Evolutionary conservation across 2,329 filamentous ascomycete species (phyloP), one percentile per base, ranked within the genome.

Genomic region (Fusarium anguioides): DNA sequence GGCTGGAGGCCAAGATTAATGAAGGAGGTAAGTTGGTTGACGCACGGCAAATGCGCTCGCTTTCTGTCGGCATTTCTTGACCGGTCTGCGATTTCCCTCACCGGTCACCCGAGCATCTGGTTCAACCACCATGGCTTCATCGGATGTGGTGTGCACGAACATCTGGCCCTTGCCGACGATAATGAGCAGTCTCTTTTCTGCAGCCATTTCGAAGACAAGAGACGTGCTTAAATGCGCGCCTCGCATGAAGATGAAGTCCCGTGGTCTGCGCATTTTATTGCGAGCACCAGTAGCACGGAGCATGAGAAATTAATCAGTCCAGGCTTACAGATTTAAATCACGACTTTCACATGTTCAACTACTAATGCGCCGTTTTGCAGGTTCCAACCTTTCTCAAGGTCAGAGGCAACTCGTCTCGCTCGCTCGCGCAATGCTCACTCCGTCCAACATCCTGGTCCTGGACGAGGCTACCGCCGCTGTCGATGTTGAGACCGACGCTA

Each of bases 391-490:
- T 58, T 97, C 94, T 57, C 91, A 96, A 77, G 96, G 96, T 47
- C 96, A 99, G 80, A 89, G 95, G 51, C 96, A 99, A 80, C 89
- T 99, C 60, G 87, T 99, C 50, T 97, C 94, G 18, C 86, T 99
- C 42, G 96, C 96, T 37, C 93, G 96, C 47, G 96, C 96, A 26
- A 87, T 99, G 78, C 86, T 99, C 45, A 96, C 95, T 8, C 96
- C 96, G 15, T 97, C 93, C 80, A 98, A 98, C 80, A 98, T 99
- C 74, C 86, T 99, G 62, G 94, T 99, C 4, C 86, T 99, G 26
- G 96, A 99, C 77, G 96, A 99, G 85, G 96, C 96, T 59, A 99
- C 96, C 27, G 94, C 94, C 70, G 87, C 84, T 23, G 87, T 90
- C 12, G 87, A 91, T 75, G 83, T 91, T 39, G 85, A 91, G 79